A percentile compares a stretch with the other conserved stretches of the same genome.
These are phyloP conservation scores for Lathyrus oleraceus DNA, from an alignment of 306 rosid genomes.

Conservation along the genomic window DNA sequence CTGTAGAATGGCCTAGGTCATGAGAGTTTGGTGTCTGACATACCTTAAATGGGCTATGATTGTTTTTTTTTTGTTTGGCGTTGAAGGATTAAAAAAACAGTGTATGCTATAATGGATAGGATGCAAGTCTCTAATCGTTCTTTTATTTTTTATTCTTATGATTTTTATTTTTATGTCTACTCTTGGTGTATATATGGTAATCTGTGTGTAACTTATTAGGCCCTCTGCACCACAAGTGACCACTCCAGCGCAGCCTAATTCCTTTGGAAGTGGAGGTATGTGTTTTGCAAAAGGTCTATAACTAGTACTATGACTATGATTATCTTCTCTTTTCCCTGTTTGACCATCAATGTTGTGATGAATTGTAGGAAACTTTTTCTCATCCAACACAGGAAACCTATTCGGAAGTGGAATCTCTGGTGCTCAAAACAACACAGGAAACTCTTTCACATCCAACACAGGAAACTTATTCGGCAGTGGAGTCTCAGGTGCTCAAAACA, in stretches of 20 bases:
- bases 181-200: conserved; percentile 16
- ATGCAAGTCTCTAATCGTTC: conserved; percentile 20
- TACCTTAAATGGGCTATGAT: neutral
- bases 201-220: conserved; percentile 47
- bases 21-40: conserved; percentile 23
- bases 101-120: conserved; percentile 30
- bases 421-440: conserved; percentile 43
- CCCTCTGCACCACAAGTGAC: conserved; percentile 48
- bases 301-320: conserved; percentile 5
- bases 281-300: neutral
- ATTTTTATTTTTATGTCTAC: conserved; percentile 22
- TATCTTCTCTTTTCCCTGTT: conserved; percentile 16
- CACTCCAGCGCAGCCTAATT: conserved; percentile 42
- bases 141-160: conserved; percentile 2
- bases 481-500: conserved; percentile 40
- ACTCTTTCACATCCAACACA: conserved; percentile 39
- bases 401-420: conserved; percentile 38
- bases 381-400: conserved; percentile 43
- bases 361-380: conserved; percentile 40
- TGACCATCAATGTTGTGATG: conserved; percentile 43
- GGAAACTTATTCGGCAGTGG: conserved; percentile 41
- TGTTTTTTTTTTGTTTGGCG: conserved; percentile 19
- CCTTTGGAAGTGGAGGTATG: conserved; percentile 45
- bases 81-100: conserved; percentile 18
- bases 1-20: conserved; percentile 22